Evolutionary conservation across 176 grass and related monocot species (phyloP).

Genomic region (Metroxylon sagu): DNA sequence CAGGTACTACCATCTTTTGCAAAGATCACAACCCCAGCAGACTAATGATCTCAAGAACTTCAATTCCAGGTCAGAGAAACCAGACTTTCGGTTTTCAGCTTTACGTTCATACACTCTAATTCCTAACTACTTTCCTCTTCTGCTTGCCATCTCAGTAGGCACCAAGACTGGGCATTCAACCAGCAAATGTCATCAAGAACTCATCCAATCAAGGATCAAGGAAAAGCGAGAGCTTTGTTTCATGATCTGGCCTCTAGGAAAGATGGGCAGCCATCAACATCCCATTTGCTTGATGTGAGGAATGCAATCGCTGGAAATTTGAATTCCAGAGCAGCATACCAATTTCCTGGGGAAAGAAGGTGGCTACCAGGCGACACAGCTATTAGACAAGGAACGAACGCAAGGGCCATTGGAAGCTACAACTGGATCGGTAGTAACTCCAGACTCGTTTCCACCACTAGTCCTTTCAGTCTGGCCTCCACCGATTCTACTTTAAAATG

Average conservation of each 20-base stretch:
- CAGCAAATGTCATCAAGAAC: slow-evolving; percentile 22
- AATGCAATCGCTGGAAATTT: slow-evolving; percentile 18
- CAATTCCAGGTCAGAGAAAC: slow-evolving; percentile 33
- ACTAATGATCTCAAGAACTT: slow-evolving; percentile 46
- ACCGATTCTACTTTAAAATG: not conserved
- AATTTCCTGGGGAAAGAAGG: slow-evolving; percentile 22
- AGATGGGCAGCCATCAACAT: slow-evolving; percentile 19
- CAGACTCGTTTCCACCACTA: slow-evolving; percentile 9
- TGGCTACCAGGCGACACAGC: slow-evolving; percentile 10
- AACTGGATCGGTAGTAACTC: slow-evolving; percentile 19
- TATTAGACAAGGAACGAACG: not conserved
- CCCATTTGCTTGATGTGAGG: slow-evolving; percentile 39
- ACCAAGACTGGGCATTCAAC: slow-evolving; percentile 59
- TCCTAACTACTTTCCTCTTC: not conserved
- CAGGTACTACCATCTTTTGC: slow-evolving; percentile 43
- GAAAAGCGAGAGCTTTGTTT: slow-evolving; percentile 45
- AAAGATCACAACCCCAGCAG: slow-evolving; percentile 23
- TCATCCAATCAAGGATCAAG: slow-evolving; percentile 20
- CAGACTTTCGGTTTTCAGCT: too few relatives aligned
- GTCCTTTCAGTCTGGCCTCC: not conserved
- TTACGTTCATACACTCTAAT: slow-evolving; percentile 31
- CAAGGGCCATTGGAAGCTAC: not conserved
- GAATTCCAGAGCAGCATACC: not conserved
- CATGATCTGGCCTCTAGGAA: slow-evolving; percentile 41
- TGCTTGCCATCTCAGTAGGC: slow-evolving; percentile 24